Base-by-base conservation (phyloP, 495 filamentous ascomycete species). In the Penicillium riverlandense region DNA sequence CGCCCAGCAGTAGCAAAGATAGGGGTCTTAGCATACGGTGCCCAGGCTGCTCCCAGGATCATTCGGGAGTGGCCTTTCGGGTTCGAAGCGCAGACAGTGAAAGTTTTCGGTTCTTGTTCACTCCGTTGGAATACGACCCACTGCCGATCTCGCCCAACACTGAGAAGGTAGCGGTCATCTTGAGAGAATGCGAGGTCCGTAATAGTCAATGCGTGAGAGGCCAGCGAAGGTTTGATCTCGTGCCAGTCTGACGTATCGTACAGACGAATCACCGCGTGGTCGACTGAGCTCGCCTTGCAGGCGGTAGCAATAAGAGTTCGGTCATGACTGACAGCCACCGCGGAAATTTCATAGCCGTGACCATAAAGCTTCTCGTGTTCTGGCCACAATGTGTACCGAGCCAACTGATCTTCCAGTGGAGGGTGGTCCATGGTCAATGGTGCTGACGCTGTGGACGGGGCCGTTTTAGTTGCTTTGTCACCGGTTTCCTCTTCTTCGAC, bases 301-400 rank as follows among this genome's bases (percentile, higher is more conserved):
- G 91, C 88, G n/a, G 88, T 95, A 12, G 94, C 92, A 30, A 99
- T 76, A 15, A 95, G 52, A 2, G 56, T 69, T 11, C 83, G 82
- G 53, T 86, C 83, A 47, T 85, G 78, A 52, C 80, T 88, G 7
- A 81, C 77, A n/a, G 90, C 86, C 15, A 96, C 79, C 8, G 87
- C 83, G 14, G 90, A 94, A 34, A 99, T 92, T 62, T 99, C 92
- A 68, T 95, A 95, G n/a, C 92, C 92, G 66, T 99, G 92, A 6
- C 92, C 92, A 62, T 99, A 99, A 6, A 99, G 78, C 64, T 99
- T 99, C 59, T 97, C 92, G 34, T 78, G 80, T 52, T 99, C 92
- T 0, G 92, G 92, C 89, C 89, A 99, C 22, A 99, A 76, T 3
- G 90, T 95, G 55, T 95, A 83, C 7, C 92, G 82, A 29, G 87